A percentile compares a stretch with the other conserved stretches of the same genome.
phyloP scores from a whole-genome alignment of 495 filamentous ascomycete genomes.

The Recurvomyces mirabilis region DNA sequence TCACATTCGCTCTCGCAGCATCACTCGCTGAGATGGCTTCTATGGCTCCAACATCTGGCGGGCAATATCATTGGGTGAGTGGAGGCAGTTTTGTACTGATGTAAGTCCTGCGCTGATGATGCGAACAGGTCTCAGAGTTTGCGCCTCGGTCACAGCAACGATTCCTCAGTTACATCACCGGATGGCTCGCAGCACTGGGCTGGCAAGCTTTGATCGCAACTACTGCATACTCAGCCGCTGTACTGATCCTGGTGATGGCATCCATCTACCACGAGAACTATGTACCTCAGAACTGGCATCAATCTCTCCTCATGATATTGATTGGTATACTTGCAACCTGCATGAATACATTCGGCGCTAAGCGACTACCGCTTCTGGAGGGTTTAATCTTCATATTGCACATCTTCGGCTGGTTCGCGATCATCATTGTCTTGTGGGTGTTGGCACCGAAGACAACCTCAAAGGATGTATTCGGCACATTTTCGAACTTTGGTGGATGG shows the following conservation, averaged over 20 bases:
- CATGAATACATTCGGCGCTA: conserved; percentile 13
- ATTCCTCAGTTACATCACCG: conserved; percentile 14
- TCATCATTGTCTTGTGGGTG: conserved; percentile 36
- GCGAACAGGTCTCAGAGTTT: conserved; percentile 5
- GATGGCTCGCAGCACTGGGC: conserved; percentile 9
- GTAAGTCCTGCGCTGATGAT: background rate
- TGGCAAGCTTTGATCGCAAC: conserved; percentile 13
- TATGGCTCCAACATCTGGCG: conserved; percentile 20
- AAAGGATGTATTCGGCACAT: conserved; percentile 23
- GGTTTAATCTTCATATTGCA: conserved; percentile 13
- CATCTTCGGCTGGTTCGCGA: conserved; percentile 28
- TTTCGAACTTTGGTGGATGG: conserved; percentile 14
- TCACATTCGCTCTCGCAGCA: background rate
- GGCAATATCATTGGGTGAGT: conserved; percentile 16
- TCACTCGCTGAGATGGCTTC: conserved; percentile 20
- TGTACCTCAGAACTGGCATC: conserved; percentile 12
- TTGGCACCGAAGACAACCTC: conserved; percentile 24
- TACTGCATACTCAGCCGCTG: conserved; percentile 3
- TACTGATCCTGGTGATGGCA: conserved; percentile 7
- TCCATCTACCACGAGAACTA: conserved; percentile 16
- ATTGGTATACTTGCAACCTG: conserved; percentile 7
- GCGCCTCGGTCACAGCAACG: conserved; percentile 10
- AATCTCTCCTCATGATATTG: conserved; percentile 11
- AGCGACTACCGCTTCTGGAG: conserved; percentile 12
- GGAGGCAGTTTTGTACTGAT: too few species aligned